A percentile compares a stretch with the other conserved stretches of the same genome.
Evolutionary conservation across 371 early-diverging fungal species (phyloP).

Genomic region (Circinella minor): DNA sequence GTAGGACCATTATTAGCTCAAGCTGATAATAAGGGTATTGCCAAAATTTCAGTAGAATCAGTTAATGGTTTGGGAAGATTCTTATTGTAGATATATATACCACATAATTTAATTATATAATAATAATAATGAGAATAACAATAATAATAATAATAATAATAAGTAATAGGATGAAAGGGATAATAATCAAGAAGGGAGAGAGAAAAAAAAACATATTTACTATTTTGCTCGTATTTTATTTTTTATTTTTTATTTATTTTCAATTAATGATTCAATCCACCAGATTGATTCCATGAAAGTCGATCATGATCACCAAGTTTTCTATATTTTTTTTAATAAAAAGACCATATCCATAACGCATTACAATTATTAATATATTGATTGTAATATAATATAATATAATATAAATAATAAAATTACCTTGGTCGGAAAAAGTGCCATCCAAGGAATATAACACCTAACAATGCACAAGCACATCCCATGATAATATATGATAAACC

Average conservation of each 20-base stretch:
- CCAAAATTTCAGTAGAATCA: conserved; percentile 22
- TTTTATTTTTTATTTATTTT: not conserved
- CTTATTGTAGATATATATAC: not conserved
- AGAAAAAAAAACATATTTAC: not conserved
- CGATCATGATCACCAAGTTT: conserved; percentile 96
- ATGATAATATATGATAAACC: conserved; percentile 93
- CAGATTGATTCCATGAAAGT: conserved; percentile 93
- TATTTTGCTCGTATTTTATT: no score
- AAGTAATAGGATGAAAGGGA: no score
- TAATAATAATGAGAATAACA: not conserved
- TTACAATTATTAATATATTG: no score
- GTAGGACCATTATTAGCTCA: conserved; percentile 79
- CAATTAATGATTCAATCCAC: conserved; percentile 6
- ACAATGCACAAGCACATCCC: conserved; percentile 83
- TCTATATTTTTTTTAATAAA: conserved; percentile 26
- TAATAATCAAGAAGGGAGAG: no score
- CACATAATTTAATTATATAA: not conserved
- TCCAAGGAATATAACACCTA: conserved; percentile 87
- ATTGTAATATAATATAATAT: not conserved
- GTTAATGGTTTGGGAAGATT: conserved; percentile 33
- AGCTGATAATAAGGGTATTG: conserved; percentile 58
- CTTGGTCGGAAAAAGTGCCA: conserved; percentile 93
- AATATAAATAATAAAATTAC: conserved; percentile 37
- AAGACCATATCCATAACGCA: no score
- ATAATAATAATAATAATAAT: not conserved